These are phyloP conservation scores for Kregervanrija fluxuum DNA, from an alignment of 805 yeast genomes.

Conservation along the genomic window DNA sequence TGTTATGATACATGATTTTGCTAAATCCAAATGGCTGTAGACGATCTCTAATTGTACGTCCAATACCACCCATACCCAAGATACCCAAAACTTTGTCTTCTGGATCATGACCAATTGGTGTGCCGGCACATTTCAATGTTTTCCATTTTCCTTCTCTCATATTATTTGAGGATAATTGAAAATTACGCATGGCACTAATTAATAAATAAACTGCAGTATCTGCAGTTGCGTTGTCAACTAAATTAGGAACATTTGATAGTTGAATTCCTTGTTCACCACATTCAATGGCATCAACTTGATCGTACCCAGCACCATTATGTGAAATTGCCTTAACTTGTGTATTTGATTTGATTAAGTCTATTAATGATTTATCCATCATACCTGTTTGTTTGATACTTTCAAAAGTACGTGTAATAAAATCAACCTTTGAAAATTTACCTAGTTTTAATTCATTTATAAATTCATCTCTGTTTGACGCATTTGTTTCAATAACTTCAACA, in stretches of 20 bases:
- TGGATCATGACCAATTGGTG: constrained; percentile 67
- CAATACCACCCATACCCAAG: constrained; percentile 87
- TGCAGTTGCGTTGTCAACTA: constrained; percentile 51
- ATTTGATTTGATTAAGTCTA: constrained; percentile 26
- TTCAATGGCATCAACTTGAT: constrained; percentile 38
- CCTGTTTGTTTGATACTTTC: constrained; percentile 34
- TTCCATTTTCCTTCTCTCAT: constrained; percentile 61
- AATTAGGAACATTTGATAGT: constrained; percentile 45
- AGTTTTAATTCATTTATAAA: constrained; percentile 31
- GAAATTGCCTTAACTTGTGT: constrained; percentile 35
- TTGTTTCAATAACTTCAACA: constrained; percentile 40
- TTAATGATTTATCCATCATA: constrained; percentile 37
- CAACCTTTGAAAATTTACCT: constrained; percentile 30
- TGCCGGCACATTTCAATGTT: constrained; percentile 38
- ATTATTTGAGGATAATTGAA: constrained; percentile 49
- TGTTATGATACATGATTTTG: constrained; percentile 66
- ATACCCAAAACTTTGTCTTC: constrained; percentile 72
- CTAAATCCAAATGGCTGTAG: constrained; percentile 70
- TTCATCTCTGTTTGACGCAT: constrained; percentile 33
- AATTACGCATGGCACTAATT: constrained; percentile 49
- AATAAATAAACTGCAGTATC: constrained; percentile 47
- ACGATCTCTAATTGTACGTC: constrained; percentile 69
- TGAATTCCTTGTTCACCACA: constrained; percentile 36
- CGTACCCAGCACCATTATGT: constrained; percentile 55
- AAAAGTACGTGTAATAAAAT: constrained; percentile 36